Base-by-base conservation (phyloP, 805 yeast genomes). In the Metschnikowia reukaufii region DNA sequence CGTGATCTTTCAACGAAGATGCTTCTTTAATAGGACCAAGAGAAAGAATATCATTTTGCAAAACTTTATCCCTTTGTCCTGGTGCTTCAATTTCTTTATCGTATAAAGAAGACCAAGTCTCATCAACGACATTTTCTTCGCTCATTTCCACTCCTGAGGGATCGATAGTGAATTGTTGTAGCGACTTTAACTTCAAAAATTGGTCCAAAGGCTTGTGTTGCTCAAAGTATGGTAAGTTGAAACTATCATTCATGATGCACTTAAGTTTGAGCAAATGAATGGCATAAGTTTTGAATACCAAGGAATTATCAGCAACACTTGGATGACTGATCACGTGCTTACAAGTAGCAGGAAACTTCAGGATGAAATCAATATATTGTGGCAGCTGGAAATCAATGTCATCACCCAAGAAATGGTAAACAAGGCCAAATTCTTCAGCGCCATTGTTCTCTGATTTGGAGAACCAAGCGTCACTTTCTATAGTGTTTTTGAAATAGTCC, bases 361-460 rank as follows among this genome's bases (percentile, higher is more conserved):
- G 63, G 55, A 86, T 73, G 52, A 88, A 84, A 0, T 61, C 49
- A 5, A 65, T 39, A 54, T 86, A 80, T 4, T 66, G 66, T 0
- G 66, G 64, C 52, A 67, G 67, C 50, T 58, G 55, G 29, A 71
- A 65, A 39, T 81, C 78, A 1, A 88, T 70, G 1, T 74, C 78
- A 5, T 74, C 78, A n/a, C 86, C 94, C 21, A 94, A 66, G 47
- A 88, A 79, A 64, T 88, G 96, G 62, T 88, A 90, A 1, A 90
- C 85, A 1, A 78, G 62, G 1, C 81, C 77, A 17, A 76, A 67
- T 2, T 72, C 67, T 36, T 70, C 73, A 5, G 66, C 57, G 4
- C 65, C 65, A 16, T 56, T 51, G 4, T 65, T 67, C 6, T 64
- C 58, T 12, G 51, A 39, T 32, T 62, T 16, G 51, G 53, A 13